phyloP scores from a whole-genome alignment of 345 rosid species.

The Citrus australasica region DNA sequence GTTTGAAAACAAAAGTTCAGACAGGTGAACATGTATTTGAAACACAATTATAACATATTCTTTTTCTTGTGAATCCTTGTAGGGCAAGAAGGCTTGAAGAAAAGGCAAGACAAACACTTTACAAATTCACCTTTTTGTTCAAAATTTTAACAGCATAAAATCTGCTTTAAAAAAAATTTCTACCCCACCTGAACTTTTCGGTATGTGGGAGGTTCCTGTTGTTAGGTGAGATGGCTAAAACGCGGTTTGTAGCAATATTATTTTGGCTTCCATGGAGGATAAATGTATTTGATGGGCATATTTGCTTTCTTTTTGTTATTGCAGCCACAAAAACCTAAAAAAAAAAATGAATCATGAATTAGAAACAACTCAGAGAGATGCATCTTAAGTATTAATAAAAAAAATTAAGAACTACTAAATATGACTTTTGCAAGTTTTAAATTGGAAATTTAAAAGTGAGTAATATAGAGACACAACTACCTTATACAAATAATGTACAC shows the following conservation, averaged over 20 bases:
- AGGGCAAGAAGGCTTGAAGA: neutral
- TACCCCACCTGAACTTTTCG: constrained; percentile 61
- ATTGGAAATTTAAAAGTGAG: no score
- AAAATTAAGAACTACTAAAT: neutral
- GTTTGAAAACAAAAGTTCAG: neutral
- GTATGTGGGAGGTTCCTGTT: constrained; percentile 40
- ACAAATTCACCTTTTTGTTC: neutral
- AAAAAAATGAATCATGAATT: neutral
- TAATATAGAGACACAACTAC: no score
- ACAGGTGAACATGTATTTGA: neutral
- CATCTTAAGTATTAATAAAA: neutral
- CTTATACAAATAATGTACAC: no score
- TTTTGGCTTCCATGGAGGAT: constrained; percentile 50
- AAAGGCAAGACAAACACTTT: neutral
- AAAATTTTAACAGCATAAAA: neutral
- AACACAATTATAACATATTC: neutral
- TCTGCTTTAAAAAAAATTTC: neutral
- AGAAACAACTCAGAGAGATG: neutral
- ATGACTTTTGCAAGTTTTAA: no score
- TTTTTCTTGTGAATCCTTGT: neutral
- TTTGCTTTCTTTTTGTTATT: constrained; percentile 61
- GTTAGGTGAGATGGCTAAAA: constrained; percentile 12
- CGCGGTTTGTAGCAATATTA: constrained; percentile 17
- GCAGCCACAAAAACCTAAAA: constrained; percentile 87
- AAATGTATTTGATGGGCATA: constrained; percentile 54